phyloP scores from a whole-genome alignment of 1,284 basidiomycete species.

The Vanrija sp. region DNA sequence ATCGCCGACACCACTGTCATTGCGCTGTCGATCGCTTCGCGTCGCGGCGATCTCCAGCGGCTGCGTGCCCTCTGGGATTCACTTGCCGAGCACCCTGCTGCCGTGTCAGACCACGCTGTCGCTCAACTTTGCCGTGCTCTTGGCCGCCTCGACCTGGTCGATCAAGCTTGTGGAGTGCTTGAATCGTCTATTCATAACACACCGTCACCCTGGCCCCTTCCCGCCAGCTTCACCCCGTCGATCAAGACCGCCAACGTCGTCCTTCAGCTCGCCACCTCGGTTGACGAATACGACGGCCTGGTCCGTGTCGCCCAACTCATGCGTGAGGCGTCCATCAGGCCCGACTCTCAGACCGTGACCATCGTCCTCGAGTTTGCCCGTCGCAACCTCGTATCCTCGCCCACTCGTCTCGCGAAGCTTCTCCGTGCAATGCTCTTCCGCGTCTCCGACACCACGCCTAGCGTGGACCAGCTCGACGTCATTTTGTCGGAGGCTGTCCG shows the following conservation, averaged over 20 bases:
- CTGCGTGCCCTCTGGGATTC: conserved; percentile 1
- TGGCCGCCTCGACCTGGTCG: neutral
- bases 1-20: conserved; percentile 4
- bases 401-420: conserved; percentile 23
- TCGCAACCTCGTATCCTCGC: conserved; percentile 9
- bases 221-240: conserved; percentile 8
- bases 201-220: conserved; percentile 9
- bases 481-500: conserved; percentile 21
- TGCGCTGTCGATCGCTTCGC: conserved; percentile 3
- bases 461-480: conserved; percentile 19
- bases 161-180: conserved; percentile 11
- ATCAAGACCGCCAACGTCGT: conserved; percentile 23
- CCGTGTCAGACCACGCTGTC: conserved; percentile 10
- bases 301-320: conserved; percentile 13
- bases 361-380: conserved; percentile 28
- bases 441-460: conserved; percentile 15
- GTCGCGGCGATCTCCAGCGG: neutral
- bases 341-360: conserved; percentile 29
- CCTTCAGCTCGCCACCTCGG: conserved; percentile 2
- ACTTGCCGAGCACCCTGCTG: neutral
- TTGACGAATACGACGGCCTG: conserved; percentile 13
- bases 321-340: conserved; percentile 14
- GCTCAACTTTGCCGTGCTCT: conserved; percentile 15
- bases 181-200: neutral
- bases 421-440: conserved; percentile 19